Base-by-base conservation (phyloP, 2,329 filamentous ascomycete species). In the Venturia pyrina region DNA sequence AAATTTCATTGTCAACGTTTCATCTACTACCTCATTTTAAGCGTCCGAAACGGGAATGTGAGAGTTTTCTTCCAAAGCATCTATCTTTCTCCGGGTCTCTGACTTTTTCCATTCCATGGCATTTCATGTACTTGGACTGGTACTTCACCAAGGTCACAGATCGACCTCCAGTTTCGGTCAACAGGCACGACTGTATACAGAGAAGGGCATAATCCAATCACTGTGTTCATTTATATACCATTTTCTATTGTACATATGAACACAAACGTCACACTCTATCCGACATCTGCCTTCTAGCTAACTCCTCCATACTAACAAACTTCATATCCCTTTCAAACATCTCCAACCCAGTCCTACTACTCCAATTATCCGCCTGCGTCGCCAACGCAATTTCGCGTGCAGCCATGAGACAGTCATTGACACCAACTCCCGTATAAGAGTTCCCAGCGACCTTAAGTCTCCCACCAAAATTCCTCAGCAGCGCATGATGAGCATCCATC, bases 361-460 rank as follows among this genome's bases (percentile, higher is more conserved):
- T 62, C 64, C 64, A 66, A 48, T 62, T 43, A 21, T 17, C 28
- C 11, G 41, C 44, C 11, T 24, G 24, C 4, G 13, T 44, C 34
- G 63, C 48, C 21, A 37, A 19, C 8, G 63, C 63, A 57, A 65
- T 65, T 19, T 65, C 63, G 1, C 28, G 21, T 32, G 46, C 66
- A 15, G 40, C 59, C 37, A 40, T 19, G 5, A 68, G 32, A 61
- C 67, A 68, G 53, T 68, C 67, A 37, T 68, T 68, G 1, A 68
- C 65, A 21, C 67, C 67, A 28, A 68, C 67, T 13, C 67, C 67
- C 7, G 56, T 61, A 41, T 68, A 68, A 17, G 34, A 60, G 21
- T 43, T 67, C 34, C 67, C 67, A 34, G 67, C 67, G 17, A 68
- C 67, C 24, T 63, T 63, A 1, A 68, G 24, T 28, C 56, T 57